Percentiles rank a stretch among this genome's conserved stretches.
phyloP scores from a whole-genome alignment of 2,329 filamentous ascomycete genomes.

The Chlorencoelia australis region DNA sequence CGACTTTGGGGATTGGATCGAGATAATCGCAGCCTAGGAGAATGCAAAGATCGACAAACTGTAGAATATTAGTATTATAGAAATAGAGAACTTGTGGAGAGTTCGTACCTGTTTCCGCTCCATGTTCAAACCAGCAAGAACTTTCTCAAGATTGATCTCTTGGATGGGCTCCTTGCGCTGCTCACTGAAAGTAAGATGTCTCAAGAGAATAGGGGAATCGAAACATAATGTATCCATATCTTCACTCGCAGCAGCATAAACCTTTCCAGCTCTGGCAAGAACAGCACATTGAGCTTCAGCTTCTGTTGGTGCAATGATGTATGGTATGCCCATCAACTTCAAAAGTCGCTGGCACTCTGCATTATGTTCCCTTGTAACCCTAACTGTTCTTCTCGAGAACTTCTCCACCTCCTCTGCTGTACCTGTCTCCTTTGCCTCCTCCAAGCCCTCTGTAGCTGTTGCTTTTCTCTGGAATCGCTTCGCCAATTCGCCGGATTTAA shows the following conservation, averaged over 20 bases:
- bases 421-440: slow-evolving; percentile 94
- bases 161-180: slow-evolving; percentile 96
- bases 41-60: slow-evolving; percentile 98
- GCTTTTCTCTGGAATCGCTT: slow-evolving; percentile 94
- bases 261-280: slow-evolving; percentile 81
- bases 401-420: slow-evolving; percentile 98
- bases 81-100: neutral
- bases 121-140: slow-evolving; percentile 81
- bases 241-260: slow-evolving; percentile 92
- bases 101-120: slow-evolving; percentile 63
- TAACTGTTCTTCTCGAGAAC: slow-evolving; percentile 85
- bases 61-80: slow-evolving; percentile 7
- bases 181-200: slow-evolving; percentile 94
- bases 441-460: slow-evolving; percentile 79
- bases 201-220: slow-evolving; percentile 77
- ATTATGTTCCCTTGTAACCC: slow-evolving; percentile 95
- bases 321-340: slow-evolving; percentile 93
- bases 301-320: slow-evolving; percentile 89
- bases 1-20: slow-evolving; percentile 90
- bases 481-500: slow-evolving; percentile 94
- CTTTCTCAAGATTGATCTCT: slow-evolving; percentile 81
- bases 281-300: slow-evolving; percentile 94
- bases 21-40: slow-evolving; percentile 96
- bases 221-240: slow-evolving; percentile 99
- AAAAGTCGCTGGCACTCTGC: slow-evolving; percentile 84